phyloP scores from a whole-genome alignment of 176 grass and related monocot species.

The Carex scoparia region DNA sequence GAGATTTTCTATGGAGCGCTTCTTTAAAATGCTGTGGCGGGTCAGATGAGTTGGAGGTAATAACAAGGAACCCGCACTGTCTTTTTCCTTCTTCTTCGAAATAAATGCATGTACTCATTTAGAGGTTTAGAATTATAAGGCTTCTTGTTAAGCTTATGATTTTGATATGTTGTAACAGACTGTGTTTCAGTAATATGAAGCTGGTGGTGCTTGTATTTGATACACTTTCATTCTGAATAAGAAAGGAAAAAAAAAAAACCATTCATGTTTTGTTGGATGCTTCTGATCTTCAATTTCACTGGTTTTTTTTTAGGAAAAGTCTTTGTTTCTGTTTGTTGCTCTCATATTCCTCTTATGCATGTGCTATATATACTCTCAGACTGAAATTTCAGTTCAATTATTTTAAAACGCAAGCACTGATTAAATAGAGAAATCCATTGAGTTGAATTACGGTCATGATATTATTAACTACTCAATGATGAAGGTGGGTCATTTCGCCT shows the following conservation, averaged over 20 bases:
- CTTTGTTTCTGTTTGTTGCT: background rate
- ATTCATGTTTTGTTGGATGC: background rate
- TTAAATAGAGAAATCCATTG: too few species aligned
- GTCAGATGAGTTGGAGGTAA: background rate
- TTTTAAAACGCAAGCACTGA: too few species aligned
- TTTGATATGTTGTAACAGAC: too few species aligned
- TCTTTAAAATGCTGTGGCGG: slow-evolving; percentile 29
- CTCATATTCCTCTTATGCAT: background rate
- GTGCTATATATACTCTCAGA: background rate
- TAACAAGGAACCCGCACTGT: slow-evolving; percentile 33
- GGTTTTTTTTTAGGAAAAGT: too few species aligned
- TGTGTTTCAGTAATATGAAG: background rate
- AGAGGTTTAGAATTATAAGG: too few species aligned
- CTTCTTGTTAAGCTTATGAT: too few species aligned
- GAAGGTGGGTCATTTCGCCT: too few species aligned
- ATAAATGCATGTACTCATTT: too few species aligned
- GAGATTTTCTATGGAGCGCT: slow-evolving; percentile 52
- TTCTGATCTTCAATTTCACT: background rate
- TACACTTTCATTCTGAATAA: background rate
- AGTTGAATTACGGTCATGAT: too few species aligned
- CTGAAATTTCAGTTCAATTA: background rate
- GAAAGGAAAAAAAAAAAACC: background rate
- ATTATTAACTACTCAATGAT: too few species aligned
- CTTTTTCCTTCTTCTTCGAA: slow-evolving; percentile 25
- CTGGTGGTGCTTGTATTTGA: background rate